phyloP scores from a whole-genome alignment of 306 rosid genomes.

The Gastrolobium villosum region DNA sequence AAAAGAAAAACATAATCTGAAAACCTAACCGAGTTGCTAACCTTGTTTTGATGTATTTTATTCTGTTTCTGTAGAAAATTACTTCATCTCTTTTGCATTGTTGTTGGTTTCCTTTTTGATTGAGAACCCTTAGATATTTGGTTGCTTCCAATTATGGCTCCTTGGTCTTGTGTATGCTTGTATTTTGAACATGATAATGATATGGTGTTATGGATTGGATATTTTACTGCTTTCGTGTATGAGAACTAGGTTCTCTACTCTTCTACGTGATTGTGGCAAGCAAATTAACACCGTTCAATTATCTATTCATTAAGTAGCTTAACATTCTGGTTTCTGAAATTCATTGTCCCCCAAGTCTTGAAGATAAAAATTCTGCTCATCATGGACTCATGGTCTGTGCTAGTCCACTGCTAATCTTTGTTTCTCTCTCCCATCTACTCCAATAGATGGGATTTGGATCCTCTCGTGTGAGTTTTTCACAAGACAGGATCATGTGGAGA shows the following conservation, averaged over 20 bases:
- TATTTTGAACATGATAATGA: background rate
- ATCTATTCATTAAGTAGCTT: background rate
- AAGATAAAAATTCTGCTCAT: background rate
- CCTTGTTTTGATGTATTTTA: too few relatives aligned
- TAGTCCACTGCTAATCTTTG: background rate
- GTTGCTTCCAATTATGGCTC: background rate
- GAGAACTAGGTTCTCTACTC: background rate
- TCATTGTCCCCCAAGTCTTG: background rate
- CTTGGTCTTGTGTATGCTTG: background rate
- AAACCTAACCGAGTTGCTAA: too few relatives aligned
- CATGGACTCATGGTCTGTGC: background rate
- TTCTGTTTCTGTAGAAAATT: too few relatives aligned
- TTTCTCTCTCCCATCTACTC: background rate
- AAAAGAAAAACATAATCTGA: too few relatives aligned
- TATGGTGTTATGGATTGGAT: background rate
- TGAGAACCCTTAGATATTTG: background rate
- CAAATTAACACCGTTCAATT: background rate
- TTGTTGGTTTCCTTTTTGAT: too few relatives aligned
- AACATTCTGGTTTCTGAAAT: background rate
- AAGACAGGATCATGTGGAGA: background rate
- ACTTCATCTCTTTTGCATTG: too few relatives aligned
- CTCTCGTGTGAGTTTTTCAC: background rate
- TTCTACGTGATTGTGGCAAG: background rate
- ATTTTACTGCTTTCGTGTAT: background rate
- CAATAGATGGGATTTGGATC: background rate